Evolutionary conservation across 495 filamentous ascomycete genomes (phyloP).

Genomic region (Penicillium simplicissimum): DNA sequence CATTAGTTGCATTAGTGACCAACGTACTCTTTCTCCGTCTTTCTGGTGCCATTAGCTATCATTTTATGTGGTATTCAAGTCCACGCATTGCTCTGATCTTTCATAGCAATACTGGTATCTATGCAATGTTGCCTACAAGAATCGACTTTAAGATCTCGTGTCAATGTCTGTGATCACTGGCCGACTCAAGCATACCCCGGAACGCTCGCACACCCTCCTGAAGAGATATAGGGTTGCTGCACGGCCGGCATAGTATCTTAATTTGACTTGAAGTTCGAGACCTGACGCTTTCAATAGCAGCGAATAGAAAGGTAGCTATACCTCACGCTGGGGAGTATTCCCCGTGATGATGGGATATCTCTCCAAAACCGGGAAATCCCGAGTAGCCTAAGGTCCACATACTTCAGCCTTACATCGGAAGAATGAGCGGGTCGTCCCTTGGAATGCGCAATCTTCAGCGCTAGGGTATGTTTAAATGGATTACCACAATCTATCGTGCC

Average conservation of each 20-base stretch:
- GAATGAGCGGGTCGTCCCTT: conserved; percentile 23
- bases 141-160: not conserved
- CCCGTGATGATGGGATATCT: not conserved
- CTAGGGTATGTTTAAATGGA: not conserved
- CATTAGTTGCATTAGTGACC: not conserved
- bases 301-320: not conserved
- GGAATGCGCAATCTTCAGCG: conserved; percentile 2
- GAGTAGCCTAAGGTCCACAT: conserved; percentile 7
- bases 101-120: not conserved
- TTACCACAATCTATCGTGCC: not conserved
- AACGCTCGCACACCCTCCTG: not conserved
- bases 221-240: not conserved
- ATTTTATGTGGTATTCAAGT: not conserved
- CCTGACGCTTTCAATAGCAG: not conserved
- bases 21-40: not conserved
- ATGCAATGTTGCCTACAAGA: no score
- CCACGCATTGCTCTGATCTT: not conserved
- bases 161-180: not conserved
- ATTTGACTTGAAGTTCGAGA: not conserved
- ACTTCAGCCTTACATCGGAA: conserved; percentile 20
- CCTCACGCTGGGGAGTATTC: not conserved
- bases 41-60: not conserved
- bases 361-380: not conserved
- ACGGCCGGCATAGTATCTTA: not conserved
- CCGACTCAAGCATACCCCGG: not conserved